Evolutionary conservation across 2,329 filamentous ascomycete genomes (phyloP), one percentile per base, ranked within the genome.

Genomic region (Beauveria caledonica): DNA sequence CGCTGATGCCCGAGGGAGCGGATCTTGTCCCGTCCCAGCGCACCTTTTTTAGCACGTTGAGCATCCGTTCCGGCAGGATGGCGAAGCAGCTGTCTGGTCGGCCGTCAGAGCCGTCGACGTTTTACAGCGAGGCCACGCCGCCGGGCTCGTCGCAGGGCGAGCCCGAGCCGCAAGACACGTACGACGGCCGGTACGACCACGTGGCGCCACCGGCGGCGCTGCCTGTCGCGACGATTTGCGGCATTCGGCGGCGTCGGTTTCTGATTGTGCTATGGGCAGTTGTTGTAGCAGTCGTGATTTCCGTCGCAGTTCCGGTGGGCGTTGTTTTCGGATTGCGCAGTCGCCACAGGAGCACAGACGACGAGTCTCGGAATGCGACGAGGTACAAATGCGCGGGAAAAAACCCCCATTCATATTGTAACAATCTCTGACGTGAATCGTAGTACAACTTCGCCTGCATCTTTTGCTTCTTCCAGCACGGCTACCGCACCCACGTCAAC

Each of bases 81-180:
- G 29, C 67, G 70, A 45, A 36, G 23, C 33, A 33, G 2, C 44
- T 48, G 15, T 56, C 59, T 23, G 51, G 52, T 15, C 25, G 51
- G n/a, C n/a, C 33, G 7, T 39, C 60, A 5, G 39, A 51, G 25
- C 60, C 53, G 25, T 74, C 69, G 62, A 77, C 75, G 0, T 77
- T 77, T 42, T 76, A 74, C 64, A 72, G 74, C 19, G 75, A 77
- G 58, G 66, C 64, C 13, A 74, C 75, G n/a, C 74, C 74, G 13
- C 68, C 73, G 3, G 46, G 59, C 25, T 61, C 59, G 17, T 56
- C 59, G 52, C 52, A 51, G 1, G 13, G 72, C 71, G 2, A 63
- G 60, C 39, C 67, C 64, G 11, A 58, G 29, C 23, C 40, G 23
- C 11, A 51, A 33, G 48, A 39, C 9, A 8, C 23, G 13, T 67